phyloP scores from a whole-genome alignment of 768 basidiomycete species.

The Podaxis sp. region DNA sequence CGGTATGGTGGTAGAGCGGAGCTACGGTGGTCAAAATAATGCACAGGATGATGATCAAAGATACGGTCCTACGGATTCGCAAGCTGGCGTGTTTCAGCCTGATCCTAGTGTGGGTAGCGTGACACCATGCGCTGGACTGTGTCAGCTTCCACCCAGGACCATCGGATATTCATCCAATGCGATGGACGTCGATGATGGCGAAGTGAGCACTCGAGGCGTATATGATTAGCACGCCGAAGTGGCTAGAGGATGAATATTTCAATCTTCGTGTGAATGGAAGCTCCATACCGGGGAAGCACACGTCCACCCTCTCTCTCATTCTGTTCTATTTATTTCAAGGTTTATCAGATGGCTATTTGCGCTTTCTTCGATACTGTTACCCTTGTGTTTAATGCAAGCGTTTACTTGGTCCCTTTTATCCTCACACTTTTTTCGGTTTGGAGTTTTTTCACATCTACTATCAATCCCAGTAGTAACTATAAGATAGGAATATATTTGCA shows the following conservation, averaged over 20 bases:
- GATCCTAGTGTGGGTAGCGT: background rate
- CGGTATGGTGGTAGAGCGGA: background rate
- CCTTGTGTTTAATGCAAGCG: background rate
- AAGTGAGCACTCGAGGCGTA: background rate
- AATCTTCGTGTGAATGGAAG: background rate
- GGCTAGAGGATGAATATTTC: background rate
- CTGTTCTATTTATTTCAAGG: background rate
- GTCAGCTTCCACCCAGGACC: background rate
- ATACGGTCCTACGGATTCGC: background rate
- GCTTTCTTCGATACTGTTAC: background rate
- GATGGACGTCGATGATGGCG: constrained; percentile 1
- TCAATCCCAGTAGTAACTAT: background rate
- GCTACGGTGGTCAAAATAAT: background rate
- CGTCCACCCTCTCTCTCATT: background rate
- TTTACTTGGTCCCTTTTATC: background rate
- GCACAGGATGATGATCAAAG: background rate
- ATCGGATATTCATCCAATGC: background rate
- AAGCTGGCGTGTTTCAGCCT: background rate
- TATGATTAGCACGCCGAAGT: background rate
- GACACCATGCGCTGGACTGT: background rate
- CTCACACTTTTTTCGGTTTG: background rate
- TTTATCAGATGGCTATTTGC: background rate
- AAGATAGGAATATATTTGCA: background rate
- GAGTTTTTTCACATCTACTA: background rate
- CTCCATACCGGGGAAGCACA: background rate